Evolutionary conservation across 805 yeast genomes (phyloP), one percentile per base, ranked within the genome.

Genomic region (Geotrichum ghanense): DNA sequence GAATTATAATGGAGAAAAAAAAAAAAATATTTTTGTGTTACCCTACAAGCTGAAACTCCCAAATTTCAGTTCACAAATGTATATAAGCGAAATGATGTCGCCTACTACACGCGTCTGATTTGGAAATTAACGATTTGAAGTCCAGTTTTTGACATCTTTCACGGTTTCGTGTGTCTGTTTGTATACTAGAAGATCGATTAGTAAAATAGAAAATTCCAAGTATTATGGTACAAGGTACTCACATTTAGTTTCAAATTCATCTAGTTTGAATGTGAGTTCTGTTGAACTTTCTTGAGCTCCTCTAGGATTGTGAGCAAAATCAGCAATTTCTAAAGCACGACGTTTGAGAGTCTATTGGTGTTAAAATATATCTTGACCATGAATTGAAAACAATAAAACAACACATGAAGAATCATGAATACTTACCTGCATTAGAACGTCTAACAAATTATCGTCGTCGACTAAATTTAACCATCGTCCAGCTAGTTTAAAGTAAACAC

Each of bases 381-480:
- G 22, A 16, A 12, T 47, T 6, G 5, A 37, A 31, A 4, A 17
- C n/a, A 35, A 7, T 6, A 45, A 49, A n/a, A n/a, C n/a, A 9
- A 9, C 43, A 41, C 12, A 63, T 62, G 59, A 5, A 59, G 9
- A 24, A 24, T 24, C 27, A 12, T 12, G 12, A 24, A 12, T 10
- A 42, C 50, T 4, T 34, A 53, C 58, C 17, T 54, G 57, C 44
- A 59, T 62, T 1, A 71, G 68, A 2, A 75, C 71, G 5, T 72
- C 72, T 1, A 79, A 72, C 31, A 88, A 65, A 46, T 76, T 81
- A 17, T 69, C 68, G 59, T 86, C 92, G 20, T 71, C 74, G 59
- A 81, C 85, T 63, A 89, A 66, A 42, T 70, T 60, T 7, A 83
- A 74, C 97, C 97, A 90, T 56, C 80, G 78, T 46, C 80, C 78